Base-by-base conservation (phyloP, 108 stramenopile species). In the Hondaea fermentalgiana region DNA sequence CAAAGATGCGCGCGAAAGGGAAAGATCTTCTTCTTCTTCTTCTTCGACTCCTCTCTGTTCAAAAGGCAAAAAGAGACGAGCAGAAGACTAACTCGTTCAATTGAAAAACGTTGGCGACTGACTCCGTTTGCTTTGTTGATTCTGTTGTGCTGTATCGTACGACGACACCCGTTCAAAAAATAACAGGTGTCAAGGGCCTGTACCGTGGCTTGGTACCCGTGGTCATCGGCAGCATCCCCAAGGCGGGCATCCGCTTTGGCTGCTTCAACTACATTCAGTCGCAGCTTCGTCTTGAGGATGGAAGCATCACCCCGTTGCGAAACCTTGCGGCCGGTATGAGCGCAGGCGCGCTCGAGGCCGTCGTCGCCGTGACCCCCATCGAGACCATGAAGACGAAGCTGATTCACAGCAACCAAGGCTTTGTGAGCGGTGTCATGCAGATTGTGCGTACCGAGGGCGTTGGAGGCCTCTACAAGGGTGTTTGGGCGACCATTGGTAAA, bases 381-480 rank as follows among this genome's bases (percentile, higher is more conserved):
- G 99, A 99, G 87, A 98, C 99, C 4, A 95, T 99, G 17, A 99
- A 99, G 91, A 99, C 99, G 5, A 97, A 96, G 91, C 96, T 97
- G 55, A 98, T 99, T 90, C 95, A 96, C 91, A 90, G 93, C 89
- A 88, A 96, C 89, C 6, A 49, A 19, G 76, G 89, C 4, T 98
- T 99, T 89, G 51, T 96, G 16, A 47, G 71, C 49, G 97, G 97
- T 28, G 93, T 98, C 43, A 92, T 93, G 72, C 92, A 95, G 57
- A 98, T 99, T 76, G 87, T 97, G 44, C 90, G 90, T 35, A 96
- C 91, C 0, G 97, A 98, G 89, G 99, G 99, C n/a, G 25, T 96
- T n/a, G 89, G 76, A n/a, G 99, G 99, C 5, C 88, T 98, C 2
- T 99, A 99, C 94, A 94, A 97, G 87, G 99, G 99, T 3, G 95